Evolutionary conservation across 345 rosid genomes (phyloP).

Genomic region (Geranium brycei): DNA sequence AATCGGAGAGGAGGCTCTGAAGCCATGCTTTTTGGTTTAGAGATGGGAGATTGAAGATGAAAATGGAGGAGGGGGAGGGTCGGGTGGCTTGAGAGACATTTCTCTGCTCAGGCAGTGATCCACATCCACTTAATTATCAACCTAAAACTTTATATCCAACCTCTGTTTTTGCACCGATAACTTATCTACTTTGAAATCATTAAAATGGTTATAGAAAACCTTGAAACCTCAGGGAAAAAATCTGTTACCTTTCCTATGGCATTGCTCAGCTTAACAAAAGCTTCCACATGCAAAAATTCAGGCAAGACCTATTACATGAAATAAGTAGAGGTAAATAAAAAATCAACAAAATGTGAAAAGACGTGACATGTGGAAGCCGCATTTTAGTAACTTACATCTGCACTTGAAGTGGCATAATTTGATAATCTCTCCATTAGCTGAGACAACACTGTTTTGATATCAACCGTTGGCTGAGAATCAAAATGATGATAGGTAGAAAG

Average conservation of each 20-base stretch:
- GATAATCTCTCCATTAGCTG: conserved; percentile 88
- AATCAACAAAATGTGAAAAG: neutral
- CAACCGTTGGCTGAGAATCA: conserved; percentile 66
- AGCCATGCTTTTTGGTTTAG: no score
- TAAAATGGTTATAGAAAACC: no score
- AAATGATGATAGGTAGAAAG: neutral
- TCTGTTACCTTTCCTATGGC: conserved; percentile 67
- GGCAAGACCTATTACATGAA: conserved; percentile 41
- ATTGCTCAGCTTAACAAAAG: conserved; percentile 68
- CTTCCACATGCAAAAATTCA: conserved; percentile 88
- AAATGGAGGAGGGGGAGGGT: no score
- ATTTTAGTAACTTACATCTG: conserved; percentile 40
- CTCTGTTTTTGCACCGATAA: neutral
- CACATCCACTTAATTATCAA: no score
- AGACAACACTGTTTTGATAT: conserved; percentile 70
- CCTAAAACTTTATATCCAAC: no score
- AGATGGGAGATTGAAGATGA: no score
- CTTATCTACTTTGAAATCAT: neutral
- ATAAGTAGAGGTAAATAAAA: conserved; percentile 1
- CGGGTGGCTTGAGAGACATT: no score
- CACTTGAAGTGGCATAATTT: conserved; percentile 70
- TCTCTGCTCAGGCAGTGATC: no score
- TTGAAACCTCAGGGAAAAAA: neutral
- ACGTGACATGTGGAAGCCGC: conserved; percentile 2
- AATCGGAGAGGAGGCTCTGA: no score